Evolutionary conservation across 2,329 filamentous ascomycete genomes (phyloP).

Genomic region (Botrytis aclada): DNA sequence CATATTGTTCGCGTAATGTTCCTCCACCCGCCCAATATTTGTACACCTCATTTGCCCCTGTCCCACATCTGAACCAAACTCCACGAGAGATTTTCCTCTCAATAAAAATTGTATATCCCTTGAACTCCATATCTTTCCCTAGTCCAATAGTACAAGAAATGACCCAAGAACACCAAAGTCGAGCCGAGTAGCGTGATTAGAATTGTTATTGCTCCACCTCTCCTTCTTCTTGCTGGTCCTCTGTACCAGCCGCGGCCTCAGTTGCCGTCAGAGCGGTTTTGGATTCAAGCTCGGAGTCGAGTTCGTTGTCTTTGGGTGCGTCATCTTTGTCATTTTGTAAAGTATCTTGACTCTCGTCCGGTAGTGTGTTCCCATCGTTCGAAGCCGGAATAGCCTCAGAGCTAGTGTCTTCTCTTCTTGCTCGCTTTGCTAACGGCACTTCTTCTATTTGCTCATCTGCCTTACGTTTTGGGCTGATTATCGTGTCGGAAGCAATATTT

Average conservation of each 20-base stretch:
- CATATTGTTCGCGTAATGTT: not conserved
- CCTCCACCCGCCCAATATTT: not conserved
- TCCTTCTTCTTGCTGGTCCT: slow-evolving; percentile 2
- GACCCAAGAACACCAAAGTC: not conserved
- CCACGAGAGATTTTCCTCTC: not conserved
- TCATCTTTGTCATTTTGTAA: not conserved
- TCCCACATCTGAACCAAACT: not conserved
- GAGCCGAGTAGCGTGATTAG: not conserved
- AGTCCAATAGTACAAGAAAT: slow-evolving; percentile 5
- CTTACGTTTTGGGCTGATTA: slow-evolving; percentile 17
- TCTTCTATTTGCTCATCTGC: slow-evolving; percentile 15
- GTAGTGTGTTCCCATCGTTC: not conserved
- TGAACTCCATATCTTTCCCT: slow-evolving; percentile 2
- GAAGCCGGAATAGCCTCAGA: not conserved
- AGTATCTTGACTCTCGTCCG: not conserved
- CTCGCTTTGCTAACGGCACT: slow-evolving; percentile 2
- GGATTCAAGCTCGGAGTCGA: not conserved
- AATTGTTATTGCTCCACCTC: slow-evolving; percentile 6
- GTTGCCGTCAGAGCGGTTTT: not conserved
- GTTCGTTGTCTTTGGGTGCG: not conserved
- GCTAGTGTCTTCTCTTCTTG: not conserved
- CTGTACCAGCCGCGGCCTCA: not conserved
- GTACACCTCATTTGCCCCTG: slow-evolving; percentile 4
- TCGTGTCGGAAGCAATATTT: not conserved
- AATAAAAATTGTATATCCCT: not conserved